Evolutionary conservation across 345 rosid genomes (phyloP).

Genomic region (Populus euphratica): DNA sequence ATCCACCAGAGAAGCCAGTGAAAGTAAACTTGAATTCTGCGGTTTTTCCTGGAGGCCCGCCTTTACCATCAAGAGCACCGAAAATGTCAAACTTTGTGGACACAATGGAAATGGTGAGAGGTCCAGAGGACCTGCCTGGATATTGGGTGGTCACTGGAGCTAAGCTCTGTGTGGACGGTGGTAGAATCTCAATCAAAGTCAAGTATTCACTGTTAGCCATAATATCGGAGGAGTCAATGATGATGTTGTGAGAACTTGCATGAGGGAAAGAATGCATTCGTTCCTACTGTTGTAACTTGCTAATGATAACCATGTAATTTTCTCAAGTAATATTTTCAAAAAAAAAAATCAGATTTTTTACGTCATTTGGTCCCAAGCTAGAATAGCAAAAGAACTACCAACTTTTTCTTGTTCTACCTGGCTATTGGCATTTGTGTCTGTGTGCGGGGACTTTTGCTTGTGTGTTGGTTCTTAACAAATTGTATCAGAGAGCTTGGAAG

Average conservation of each 20-base stretch:
- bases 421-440: background rate
- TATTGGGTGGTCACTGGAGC: constrained; percentile 98
- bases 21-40: constrained; percentile 83
- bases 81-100: constrained; percentile 78
- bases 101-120: constrained; percentile 79
- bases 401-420: background rate
- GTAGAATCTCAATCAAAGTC: constrained; percentile 73
- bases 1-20: constrained; percentile 38
- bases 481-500: too few species aligned
- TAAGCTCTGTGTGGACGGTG: constrained; percentile 68
- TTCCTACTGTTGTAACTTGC: constrained; percentile 14
- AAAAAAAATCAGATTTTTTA: background rate
- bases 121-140: constrained; percentile 85
- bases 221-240: constrained; percentile 66
- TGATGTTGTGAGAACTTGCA: constrained; percentile 39
- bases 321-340: background rate
- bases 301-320: constrained; percentile 18
- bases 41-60: constrained; percentile 78
- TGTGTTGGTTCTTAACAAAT: too few species aligned
- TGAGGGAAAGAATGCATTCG: background rate
- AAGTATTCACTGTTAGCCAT: constrained; percentile 78
- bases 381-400: background rate
- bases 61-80: constrained; percentile 47
- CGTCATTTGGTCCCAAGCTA: background rate
- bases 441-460: too few species aligned